Conservation (phyloP, 768 basidiomycete species). For the Scleroderma citrinum region DNA sequence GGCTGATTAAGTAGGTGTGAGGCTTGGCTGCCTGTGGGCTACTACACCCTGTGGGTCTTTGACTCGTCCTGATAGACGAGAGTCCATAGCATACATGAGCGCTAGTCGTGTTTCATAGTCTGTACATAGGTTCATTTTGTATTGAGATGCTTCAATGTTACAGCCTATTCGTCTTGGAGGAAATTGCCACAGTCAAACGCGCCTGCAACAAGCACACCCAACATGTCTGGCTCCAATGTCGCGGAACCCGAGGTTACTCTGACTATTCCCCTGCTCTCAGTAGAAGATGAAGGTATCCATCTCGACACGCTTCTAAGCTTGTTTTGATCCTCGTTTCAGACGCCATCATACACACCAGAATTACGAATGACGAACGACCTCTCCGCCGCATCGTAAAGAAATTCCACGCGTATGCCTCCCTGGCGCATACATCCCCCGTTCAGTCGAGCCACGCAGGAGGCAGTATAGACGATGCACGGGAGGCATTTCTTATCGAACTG, state of each 20-base stretch:
- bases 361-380: conserved; percentile 77
- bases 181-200: too few species aligned
- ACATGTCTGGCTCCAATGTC: too few species aligned
- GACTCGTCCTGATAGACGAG: not conserved
- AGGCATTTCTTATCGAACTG: conserved; percentile 74
- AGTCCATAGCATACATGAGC: not conserved
- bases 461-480: conserved; percentile 62
- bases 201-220: not conserved
- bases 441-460: conserved; percentile 19
- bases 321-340: conserved; percentile 39
- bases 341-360: conserved; percentile 72
- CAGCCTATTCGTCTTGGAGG: too few species aligned
- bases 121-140: not conserved
- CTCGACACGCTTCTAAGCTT: conserved; percentile 4
- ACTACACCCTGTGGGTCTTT: not conserved
- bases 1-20: conserved; percentile 33
- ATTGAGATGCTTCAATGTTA: too few species aligned
- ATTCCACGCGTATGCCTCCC: conserved; percentile 66
- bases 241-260: conserved; percentile 7
- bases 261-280: conserved; percentile 41
- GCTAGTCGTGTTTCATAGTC: not conserved
- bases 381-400: conserved; percentile 76
- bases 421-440: conserved; percentile 45
- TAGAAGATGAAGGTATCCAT: conserved; percentile 58
- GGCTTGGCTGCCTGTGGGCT: not conserved